Conservation (phyloP, 2,329 filamentous ascomycete species). For the Penicillium polonicum region DNA sequence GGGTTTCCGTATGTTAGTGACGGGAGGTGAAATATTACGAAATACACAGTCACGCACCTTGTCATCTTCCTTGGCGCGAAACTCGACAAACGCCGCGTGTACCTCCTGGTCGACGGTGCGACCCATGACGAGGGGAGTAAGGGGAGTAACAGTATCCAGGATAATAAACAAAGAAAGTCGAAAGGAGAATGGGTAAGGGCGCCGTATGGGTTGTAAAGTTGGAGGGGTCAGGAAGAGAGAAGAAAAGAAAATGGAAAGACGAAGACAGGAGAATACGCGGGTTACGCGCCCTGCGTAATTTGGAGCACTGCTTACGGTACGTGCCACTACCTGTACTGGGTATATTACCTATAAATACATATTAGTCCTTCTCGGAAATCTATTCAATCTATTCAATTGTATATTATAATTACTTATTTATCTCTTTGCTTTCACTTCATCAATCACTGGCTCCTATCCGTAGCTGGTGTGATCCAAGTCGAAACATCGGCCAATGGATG, state of each 20-base stretch:
- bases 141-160: conserved; percentile 16
- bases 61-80: conserved; percentile 54
- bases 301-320: conserved; percentile 20
- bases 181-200: conserved; percentile 10
- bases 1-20: conserved; percentile 38
- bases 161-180: conserved; percentile 1
- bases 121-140: conserved; percentile 44
- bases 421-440: not conserved
- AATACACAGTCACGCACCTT: conserved; percentile 47
- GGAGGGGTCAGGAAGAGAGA: conserved; percentile 15
- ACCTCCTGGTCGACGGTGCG: conserved; percentile 54
- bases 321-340: not conserved
- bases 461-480: not conserved
- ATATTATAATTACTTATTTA: not conserved
- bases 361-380: not conserved
- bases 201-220: conserved; percentile 18
- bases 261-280: conserved; percentile 24
- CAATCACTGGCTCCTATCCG: not conserved
- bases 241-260: conserved; percentile 25
- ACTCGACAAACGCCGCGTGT: conserved; percentile 54
- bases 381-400: not conserved
- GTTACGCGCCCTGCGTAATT: conserved; percentile 24
- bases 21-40: conserved; percentile 42
- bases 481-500: conserved; percentile 5
- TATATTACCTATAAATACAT: not conserved